Evolutionary conservation across 2,329 filamentous ascomycete genomes (phyloP), one percentile per base, ranked within the genome.

Genomic region (Chrysoporthe austroafricana): DNA sequence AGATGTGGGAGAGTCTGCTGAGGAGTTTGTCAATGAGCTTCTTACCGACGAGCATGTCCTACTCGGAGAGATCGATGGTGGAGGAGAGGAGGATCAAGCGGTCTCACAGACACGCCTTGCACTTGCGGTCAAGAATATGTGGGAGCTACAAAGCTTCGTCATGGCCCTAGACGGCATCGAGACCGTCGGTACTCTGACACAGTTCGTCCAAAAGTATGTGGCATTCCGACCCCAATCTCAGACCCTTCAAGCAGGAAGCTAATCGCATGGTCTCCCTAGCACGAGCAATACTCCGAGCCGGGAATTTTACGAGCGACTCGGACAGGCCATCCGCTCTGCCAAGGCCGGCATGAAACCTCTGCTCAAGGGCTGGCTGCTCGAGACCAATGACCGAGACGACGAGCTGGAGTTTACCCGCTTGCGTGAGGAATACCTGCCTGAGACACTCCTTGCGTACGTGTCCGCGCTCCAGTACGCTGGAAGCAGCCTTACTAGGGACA

Each of bases 381-480:
- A 81, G 21, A 82, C 82, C 16, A 80, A 84, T 36, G 57, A 62
- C 76, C 91, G 90, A 74, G 85, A 87, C 68, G 76, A 82, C 18
- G 88, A 92, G 65, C 85, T 93, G 18, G 88, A 92, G 64, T 85
- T 93, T 60, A 79, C 80, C 60, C 80, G 84, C 34, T 87, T 98
- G 63, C 89, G 94, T 71, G 86, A 88, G 65, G 86, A 88, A 0
- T 98, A 97, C 78, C 84, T 99, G 3, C 94, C 96, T 1, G 94
- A 97, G 76, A 86, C 92, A 21, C 83, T 97, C 54, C 85, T 99
- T 62, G 92, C 91, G 2, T 97, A 96, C 77, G 88, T 96, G 75
- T 90, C 87, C 73, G 90, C 91, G 1, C 82, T 98, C 62, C 91
- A 96, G 76, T 91, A 91, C 74, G 91, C 91, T 0, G 93, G 93